These are phyloP conservation scores for Nematocida sp. DNA, from an alignment of 371 early-diverging fungal genomes.

Conservation along the genomic window DNA sequence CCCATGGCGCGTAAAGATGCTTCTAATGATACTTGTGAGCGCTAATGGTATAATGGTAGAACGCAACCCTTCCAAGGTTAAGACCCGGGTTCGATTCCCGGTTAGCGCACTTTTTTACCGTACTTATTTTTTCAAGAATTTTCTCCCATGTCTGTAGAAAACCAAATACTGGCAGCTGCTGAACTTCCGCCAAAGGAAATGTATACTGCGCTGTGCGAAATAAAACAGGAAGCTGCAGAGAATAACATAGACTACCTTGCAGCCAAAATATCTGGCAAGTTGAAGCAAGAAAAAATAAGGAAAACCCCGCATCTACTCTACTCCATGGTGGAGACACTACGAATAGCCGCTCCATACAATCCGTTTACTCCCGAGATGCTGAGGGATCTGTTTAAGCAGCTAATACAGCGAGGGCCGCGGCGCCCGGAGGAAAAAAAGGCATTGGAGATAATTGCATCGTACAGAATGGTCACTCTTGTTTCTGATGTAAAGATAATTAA, in stretches of 20 bases:
- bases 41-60: conserved; percentile 68
- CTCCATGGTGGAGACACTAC: conserved; percentile 29
- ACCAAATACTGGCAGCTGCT: neutral
- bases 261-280: neutral
- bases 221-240: conserved; percentile 26
- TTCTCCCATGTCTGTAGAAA: conserved; percentile 8
- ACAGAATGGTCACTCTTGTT: conserved; percentile 40
- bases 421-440: conserved; percentile 23
- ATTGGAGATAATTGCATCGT: conserved; percentile 35
- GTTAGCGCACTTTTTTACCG: conserved; percentile 60
- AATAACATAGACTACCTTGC: conserved; percentile 2
- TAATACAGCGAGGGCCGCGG: conserved; percentile 10
- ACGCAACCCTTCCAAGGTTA: conserved; percentile 68
- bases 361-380: conserved; percentile 10
- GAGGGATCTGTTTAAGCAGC: conserved; percentile 6
- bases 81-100: conserved; percentile 70
- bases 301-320: conserved; percentile 7
- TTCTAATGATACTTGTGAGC: conserved; percentile 7
- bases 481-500: conserved; percentile 30
- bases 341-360: conserved; percentile 44
- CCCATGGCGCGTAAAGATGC: neutral
- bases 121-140: conserved; percentile 17
- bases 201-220: conserved; percentile 19
- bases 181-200: conserved; percentile 20
- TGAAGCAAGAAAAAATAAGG: neutral